Conservation (phyloP, 306 rosid genomes). For the Cicer pinnatifidum region DNA sequence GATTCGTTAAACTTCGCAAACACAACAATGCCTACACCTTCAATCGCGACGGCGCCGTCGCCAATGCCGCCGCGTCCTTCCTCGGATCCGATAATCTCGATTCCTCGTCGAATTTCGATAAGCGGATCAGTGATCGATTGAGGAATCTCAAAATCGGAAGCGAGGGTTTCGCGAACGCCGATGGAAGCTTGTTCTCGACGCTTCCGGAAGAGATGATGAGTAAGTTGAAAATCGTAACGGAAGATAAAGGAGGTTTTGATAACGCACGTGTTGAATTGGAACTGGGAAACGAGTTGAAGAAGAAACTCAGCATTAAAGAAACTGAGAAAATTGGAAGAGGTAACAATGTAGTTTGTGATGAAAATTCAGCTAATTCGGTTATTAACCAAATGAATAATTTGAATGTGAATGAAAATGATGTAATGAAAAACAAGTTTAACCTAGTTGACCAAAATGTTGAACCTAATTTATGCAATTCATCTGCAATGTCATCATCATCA, state of each 20-base stretch:
- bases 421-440: constrained; percentile 57
- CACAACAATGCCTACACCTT: constrained; percentile 58
- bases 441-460: constrained; percentile 42
- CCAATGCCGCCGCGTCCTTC: constrained; percentile 32
- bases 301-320: constrained; percentile 57
- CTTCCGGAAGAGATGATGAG: constrained; percentile 60
- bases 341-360: constrained; percentile 44
- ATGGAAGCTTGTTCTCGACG: constrained; percentile 44
- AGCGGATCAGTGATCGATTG: constrained; percentile 55
- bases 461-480: constrained; percentile 47
- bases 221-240: constrained; percentile 58
- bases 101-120: constrained; percentile 34
- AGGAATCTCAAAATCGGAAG: constrained; percentile 55
- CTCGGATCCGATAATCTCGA: constrained; percentile 20
- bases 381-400: constrained; percentile 61
- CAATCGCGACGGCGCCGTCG: constrained; percentile 48
- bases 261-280: constrained; percentile 48
- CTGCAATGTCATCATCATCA: constrained; percentile 38
- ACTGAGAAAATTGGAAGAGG: constrained; percentile 39
- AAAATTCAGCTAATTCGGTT: constrained; percentile 48
- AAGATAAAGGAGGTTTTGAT: constrained; percentile 40
- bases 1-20: constrained; percentile 65
- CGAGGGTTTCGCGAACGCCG: constrained; percentile 47
- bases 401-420: constrained; percentile 46
- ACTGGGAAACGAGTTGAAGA: constrained; percentile 62